Evolutionary conservation across 1,284 basidiomycete species (phyloP), one percentile per base, ranked within the genome.

Genomic region (Schizopora paradoxa): DNA sequence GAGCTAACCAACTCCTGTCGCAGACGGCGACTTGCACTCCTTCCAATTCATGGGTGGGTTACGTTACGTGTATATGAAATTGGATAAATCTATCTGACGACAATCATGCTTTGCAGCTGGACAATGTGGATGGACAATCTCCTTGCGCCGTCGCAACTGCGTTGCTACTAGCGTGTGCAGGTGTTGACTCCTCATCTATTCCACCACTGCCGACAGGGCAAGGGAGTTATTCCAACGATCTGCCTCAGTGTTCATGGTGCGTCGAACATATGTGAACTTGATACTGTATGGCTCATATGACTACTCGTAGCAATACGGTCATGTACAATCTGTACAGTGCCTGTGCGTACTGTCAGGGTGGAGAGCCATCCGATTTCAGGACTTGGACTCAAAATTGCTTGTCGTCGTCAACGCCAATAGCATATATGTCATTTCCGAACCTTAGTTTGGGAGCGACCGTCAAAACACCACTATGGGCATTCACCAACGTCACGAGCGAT

Each of bases 281-380:
- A 3, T 6, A 25, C 16, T 40, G n/a, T 26, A 27, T 28, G 19
- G 18, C 23, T 41, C 14, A n/a, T 27, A 19, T 25, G n/a, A 28
- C 10, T 5, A n/a, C 14, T 39, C 6, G 10, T 25, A 49, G 48
- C 38, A 49, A 49, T 35, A 49, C 36, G 21, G 48, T 49, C 8
- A 32, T 45, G 10, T 49, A 45, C 43, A 49, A 49, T 26, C 48
- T 49, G 16, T 36, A 45, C 27, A 49, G 43, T 23, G 48, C 42
- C 13, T 49, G 48, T 25, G 43, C 42, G 22, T 26, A 45, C 11
- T 49, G 48, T 13, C 48, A 49, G 18, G 48, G 32, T n/a, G 37
- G 38, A 1, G 6, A n/a, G 8, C 32, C 42, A 5, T 35, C 37
- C 5, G 27, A 26, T 14, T 45, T 34, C 25, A 13, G 16, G 5